phyloP scores from a whole-genome alignment of 768 basidiomycete genomes.

The Boletus coccyginus region DNA sequence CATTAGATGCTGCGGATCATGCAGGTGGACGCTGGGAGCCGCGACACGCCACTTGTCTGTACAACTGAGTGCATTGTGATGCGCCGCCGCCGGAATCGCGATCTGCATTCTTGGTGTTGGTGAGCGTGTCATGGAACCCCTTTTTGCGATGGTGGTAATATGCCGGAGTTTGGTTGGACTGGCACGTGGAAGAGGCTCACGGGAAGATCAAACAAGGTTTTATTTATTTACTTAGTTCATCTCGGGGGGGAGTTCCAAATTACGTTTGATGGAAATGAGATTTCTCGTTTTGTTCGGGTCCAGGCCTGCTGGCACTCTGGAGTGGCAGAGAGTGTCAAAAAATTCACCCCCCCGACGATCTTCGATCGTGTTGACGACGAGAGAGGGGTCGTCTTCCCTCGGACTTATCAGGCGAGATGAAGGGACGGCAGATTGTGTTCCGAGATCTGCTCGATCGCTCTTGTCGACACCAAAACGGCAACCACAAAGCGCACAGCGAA shows the following conservation, averaged over 20 bases:
- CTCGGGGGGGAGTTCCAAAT: constrained; percentile 2
- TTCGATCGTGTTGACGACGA: not conserved
- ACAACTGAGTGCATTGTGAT: constrained; percentile 1
- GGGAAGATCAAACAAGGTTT: not conserved
- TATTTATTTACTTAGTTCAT: not conserved
- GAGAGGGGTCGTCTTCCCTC: not conserved
- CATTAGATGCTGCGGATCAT: constrained; percentile 9
- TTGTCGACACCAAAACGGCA: constrained; percentile 26
- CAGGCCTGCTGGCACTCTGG: constrained; percentile 14
- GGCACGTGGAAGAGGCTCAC: constrained; percentile 1
- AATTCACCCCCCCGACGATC: constrained; percentile 14
- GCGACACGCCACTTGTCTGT: constrained; percentile 48
- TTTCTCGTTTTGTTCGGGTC: constrained; percentile 5
- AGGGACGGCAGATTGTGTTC: constrained; percentile 16
- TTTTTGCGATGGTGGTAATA: not conserved
- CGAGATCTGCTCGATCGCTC: constrained; percentile 22
- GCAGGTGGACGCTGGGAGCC: constrained; percentile 44
- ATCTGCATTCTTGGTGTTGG: constrained; percentile 2
- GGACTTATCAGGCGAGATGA: constrained; percentile 2
- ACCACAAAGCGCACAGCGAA: constrained; percentile 14
- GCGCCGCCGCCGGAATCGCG: not conserved
- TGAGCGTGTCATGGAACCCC: not conserved
- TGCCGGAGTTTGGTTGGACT: not conserved
- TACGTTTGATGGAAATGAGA: constrained; percentile 13
- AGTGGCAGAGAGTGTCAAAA: constrained; percentile 27